Evolutionary conservation across 305 asterid genomes (phyloP).

Genomic region (Solanum aculeatissimum): DNA sequence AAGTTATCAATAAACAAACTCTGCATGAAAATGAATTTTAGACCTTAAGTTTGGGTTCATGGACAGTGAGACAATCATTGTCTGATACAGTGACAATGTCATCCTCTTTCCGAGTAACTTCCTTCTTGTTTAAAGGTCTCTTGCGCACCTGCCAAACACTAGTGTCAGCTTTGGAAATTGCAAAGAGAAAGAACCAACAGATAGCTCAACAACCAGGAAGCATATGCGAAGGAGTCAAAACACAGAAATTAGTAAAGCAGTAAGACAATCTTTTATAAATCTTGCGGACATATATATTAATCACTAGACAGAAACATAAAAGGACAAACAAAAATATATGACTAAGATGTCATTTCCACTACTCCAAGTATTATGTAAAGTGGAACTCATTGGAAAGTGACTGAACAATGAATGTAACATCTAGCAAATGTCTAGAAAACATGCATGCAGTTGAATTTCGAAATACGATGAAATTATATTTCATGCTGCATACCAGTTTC

Average conservation of each 20-base stretch:
- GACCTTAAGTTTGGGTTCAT: conserved; percentile 94
- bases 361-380: background rate
- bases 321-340: background rate
- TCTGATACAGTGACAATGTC: conserved; percentile 34
- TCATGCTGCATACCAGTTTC: background rate
- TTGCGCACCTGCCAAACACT: conserved; percentile 64
- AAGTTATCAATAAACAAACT: background rate
- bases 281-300: background rate
- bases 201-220: background rate
- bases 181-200: background rate
- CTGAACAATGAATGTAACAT: background rate
- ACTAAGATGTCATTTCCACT: background rate
- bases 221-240: background rate
- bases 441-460: background rate
- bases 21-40: background rate
- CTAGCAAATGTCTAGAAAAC: background rate
- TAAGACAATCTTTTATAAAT: background rate
- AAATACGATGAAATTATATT: background rate
- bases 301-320: background rate
- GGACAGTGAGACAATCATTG: conserved; percentile 41
- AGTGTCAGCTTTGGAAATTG: background rate
- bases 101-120: conserved; percentile 80
- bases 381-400: background rate
- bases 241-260: background rate
- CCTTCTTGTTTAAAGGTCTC: conserved; percentile 87